Evolutionary conservation across 2,329 filamentous ascomycete genomes (phyloP).

Genomic region (Corniculantispora saksenae): DNA sequence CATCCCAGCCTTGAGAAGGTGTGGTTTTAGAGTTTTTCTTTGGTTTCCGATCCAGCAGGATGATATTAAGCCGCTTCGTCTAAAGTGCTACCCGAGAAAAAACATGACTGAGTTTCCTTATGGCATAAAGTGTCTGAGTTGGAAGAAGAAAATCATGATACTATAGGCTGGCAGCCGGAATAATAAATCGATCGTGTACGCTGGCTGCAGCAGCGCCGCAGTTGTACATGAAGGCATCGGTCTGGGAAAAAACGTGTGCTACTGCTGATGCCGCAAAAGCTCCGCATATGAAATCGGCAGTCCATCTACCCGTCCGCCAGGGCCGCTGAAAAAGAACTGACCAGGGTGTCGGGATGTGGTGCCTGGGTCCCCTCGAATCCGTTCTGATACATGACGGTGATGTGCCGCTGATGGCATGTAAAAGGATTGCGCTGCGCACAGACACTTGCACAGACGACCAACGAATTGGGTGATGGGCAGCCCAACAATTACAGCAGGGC

Average conservation of each 20-base stretch:
- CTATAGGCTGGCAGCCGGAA: neutral
- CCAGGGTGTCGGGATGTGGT: neutral
- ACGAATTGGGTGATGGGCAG: neutral
- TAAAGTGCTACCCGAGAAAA: neutral
- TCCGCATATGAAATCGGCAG: neutral
- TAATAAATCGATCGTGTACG: neutral
- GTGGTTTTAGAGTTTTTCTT: neutral
- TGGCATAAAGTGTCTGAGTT: neutral
- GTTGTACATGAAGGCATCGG: neutral
- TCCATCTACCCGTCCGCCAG: neutral
- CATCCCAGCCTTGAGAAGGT: neutral
- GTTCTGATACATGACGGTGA: neutral
- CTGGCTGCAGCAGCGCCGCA: neutral
- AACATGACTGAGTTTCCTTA: neutral
- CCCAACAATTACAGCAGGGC: neutral
- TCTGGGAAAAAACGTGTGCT: too few relatives aligned
- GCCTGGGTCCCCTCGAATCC: neutral
- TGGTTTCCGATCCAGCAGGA: neutral
- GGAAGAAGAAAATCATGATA: neutral
- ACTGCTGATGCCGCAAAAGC: too few relatives aligned
- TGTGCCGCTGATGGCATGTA: neutral
- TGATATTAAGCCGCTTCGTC: neutral
- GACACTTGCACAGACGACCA: constrained; percentile 1
- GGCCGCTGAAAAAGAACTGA: neutral
- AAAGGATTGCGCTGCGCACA: neutral